Evolutionary conservation across 306 rosid genomes (phyloP), one percentile per base, ranked within the genome.

Genomic region (Nissolia schottii): DNA sequence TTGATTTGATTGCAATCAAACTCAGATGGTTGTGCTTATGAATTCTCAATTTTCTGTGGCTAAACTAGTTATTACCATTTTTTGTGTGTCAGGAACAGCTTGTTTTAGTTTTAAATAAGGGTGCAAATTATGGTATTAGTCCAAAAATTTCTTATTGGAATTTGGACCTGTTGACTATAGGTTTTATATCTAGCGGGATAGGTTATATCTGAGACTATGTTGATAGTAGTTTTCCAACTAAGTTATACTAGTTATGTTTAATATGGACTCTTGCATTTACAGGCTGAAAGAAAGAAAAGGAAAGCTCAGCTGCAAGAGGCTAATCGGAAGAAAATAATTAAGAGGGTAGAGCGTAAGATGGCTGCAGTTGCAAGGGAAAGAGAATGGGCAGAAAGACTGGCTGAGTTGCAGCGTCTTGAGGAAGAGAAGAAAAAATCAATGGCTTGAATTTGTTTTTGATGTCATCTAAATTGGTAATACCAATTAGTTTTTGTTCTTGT

Each of bases 311-410:
- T 89, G 80, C 96, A 88, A 80, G 99, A 91, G 85, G 96, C 97
- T 60, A 81, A 88, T 7, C 83, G 86, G 79, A 95, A 81, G 86
- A 95, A 91, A 78, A 73, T 60, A 34, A 81, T 87, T 35, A 70
- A 86, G 85, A 86, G 78, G 71, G 90, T 95, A 45, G 99, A 95
- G 81, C 87, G 87, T 2, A 95, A 91, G 78, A 95, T 95, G 96
- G 97, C 97, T 68, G 96, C 93, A 54, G 97, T 95, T 60, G 99
- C 97, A 27, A 88, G 99, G 80, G 91, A 86, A 29, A 86, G 95
- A 60, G 91, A 80, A 10, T 90, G 92, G 95, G 76, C 87, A 54
- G 82, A 70, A 70, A 92, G 92, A 71, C 71, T 92, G 62, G 83
- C 78, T 9, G 86, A 89, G 74, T 82, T 92, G 88, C 90, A 87